Evolutionary conservation across 805 yeast genomes (phyloP), one percentile per base, ranked within the genome.

Genomic region (Candida suzukii): DNA sequence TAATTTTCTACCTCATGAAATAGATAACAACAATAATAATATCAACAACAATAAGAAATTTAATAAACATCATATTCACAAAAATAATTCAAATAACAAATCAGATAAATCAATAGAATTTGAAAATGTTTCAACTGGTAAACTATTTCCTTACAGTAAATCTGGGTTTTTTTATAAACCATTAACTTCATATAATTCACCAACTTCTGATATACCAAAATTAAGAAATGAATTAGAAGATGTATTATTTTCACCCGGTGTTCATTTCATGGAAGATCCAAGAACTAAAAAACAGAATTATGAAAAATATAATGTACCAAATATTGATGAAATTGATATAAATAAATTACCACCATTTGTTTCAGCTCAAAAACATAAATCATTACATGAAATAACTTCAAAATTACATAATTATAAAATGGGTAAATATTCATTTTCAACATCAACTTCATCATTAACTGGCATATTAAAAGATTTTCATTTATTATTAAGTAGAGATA

Each of bases 361-460:
- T 9, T 72, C 87, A 0, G 80, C 95, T 0, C 75, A 85, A 3
- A 75, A 75, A 51, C 96, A 91, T 63, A 45, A 54, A 12, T 53
- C 53, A 0, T 65, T 91, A 37, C 51, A 73, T 1, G 40, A 65
- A 4, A 57, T 83, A 10, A 80, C 91, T 0, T 49, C 53, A 16
- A 18, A 27, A 46, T 46, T 25, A 7, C 6, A 7, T 17, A 28
- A 22, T 26, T 21, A 16, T 10, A 32, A 35, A 7, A 36, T 40
- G 2, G 36, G 19, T 1, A 36, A 42, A 6, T 21, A 30, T 51
- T 56, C 59, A 42, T 91, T 70, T 55, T 76, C 74, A 43, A 84
- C 95, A 2, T 88, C 96, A 1, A 88, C 98, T 0, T 84, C 95
- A 17, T 84, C 96, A 1, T 74, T 91, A 85, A 90, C 98, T 0